Base-by-base conservation (phyloP, 129 eudicot genomes). In the Escallonia herrerae region DNA sequence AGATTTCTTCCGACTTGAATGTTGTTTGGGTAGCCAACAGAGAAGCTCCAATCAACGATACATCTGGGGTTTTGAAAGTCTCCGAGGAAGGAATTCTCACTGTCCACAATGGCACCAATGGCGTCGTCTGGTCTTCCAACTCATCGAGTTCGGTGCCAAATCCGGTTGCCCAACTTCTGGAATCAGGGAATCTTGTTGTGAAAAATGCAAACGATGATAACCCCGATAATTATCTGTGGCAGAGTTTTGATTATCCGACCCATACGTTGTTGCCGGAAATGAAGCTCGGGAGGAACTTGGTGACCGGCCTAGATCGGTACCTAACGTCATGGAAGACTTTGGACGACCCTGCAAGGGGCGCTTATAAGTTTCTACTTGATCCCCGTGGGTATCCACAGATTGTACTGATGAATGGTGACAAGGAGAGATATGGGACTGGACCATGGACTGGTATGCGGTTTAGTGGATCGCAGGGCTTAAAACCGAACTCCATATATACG, bases 21-120 rank as follows among this genome's bases (percentile, higher is more conserved):
- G 57, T 69, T 13, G 71, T 69, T 41, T 76, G 80, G 80, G 75
- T 76, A 37, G 80, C 80, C 7, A 69, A 76, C 48, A 65, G 81
- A 63, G 73, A 71, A 12, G 60, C 48, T 13, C 81, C 81, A 15
- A 54, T 77, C 10, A 42, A 9, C 42, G 73, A 65, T 49, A 48
- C 57, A 11, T 71, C 77, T 2, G 81, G 78, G 12, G 49, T 77
- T 58, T 57, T 71, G 37, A 15, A 61, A 70, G 55, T 77, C 6
- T 13, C 46, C 54, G 39, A 1, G 10, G 44, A 54, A 6, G 73
- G 81, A 15, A 47, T 12, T 43, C 54, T 77, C 6, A 5, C 5
- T 10, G 68, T 72, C 66, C 58, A 15, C 12, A 55, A 48, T 37
- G 62, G 69, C 33, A 45, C 49, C 9, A 54, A 60, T 64, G 59